A percentile compares a stretch with the other conserved stretches of the same genome.
Evolutionary conservation across 1,284 basidiomycete genomes (phyloP).

Genomic region (Omphalotus olearius): DNA sequence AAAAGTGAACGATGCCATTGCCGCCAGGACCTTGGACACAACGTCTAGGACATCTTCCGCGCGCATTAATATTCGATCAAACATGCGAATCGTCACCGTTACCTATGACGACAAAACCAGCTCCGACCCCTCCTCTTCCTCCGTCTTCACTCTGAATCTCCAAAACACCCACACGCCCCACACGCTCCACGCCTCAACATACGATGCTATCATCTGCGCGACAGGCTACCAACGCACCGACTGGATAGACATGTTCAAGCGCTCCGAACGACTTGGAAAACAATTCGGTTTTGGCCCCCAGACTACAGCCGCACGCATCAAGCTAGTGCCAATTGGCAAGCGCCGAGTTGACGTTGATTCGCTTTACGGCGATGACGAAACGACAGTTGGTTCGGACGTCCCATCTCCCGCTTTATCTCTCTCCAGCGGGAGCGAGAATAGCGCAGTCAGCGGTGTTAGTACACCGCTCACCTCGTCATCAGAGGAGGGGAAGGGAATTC

Average conservation of each 20-base stretch:
- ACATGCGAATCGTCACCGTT: constrained; percentile 36
- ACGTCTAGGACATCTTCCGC: constrained; percentile 17
- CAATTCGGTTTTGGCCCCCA: constrained; percentile 33
- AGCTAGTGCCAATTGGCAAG: constrained; percentile 2
- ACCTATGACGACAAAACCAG: constrained; percentile 14
- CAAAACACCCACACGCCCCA: constrained; percentile 33
- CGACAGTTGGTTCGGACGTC: constrained; percentile 21
- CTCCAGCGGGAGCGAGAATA: background rate
- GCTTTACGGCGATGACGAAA: constrained; percentile 6
- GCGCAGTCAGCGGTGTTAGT: background rate
- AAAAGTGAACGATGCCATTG: constrained; percentile 41
- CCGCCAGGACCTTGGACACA: constrained; percentile 22
- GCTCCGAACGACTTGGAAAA: constrained; percentile 36
- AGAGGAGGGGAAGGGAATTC: background rate
- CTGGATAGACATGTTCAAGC: constrained; percentile 42
- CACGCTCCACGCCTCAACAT: constrained; percentile 28
- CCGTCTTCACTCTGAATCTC: constrained; percentile 30
- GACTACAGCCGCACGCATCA: background rate
- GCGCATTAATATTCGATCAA: constrained; percentile 34
- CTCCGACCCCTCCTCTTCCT: constrained; percentile 3
- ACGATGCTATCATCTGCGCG: constrained; percentile 52
- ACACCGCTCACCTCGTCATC: background rate
- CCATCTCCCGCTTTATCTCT: constrained; percentile 1
- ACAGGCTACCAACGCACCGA: constrained; percentile 54
- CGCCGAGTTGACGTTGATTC: constrained; percentile 3